Conservation (phyloP, 805 yeast species). For the Metschnikowia drakensbergensis region DNA sequence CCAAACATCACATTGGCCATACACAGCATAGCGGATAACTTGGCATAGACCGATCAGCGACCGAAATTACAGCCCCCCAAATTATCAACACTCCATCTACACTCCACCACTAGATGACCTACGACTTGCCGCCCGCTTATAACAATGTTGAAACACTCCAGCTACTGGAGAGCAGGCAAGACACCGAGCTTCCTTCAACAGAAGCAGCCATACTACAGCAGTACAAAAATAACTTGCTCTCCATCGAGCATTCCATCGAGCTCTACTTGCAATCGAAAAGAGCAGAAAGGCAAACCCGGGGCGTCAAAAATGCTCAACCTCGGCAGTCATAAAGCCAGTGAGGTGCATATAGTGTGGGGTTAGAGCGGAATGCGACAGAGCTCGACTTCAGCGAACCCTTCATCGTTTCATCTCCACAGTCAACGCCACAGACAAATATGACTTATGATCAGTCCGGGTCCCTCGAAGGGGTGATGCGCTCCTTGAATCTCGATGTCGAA, state of each 20-base stretch:
- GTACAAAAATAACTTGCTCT: neutral
- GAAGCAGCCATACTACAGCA: neutral
- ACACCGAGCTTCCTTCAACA: neutral
- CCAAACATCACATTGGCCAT: no score
- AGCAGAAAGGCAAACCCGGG: neutral
- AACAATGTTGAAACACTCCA: neutral
- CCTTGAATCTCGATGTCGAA: constrained; percentile 14
- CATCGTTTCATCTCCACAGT: neutral
- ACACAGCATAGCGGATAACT: no score
- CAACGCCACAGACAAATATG: constrained; percentile 1
- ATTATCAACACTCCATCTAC: no score
- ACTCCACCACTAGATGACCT: no score
- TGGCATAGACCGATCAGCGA: no score
- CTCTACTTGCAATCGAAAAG: neutral
- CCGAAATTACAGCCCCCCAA: no score
- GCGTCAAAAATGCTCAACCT: no score
- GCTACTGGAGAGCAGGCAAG: neutral
- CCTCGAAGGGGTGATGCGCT: constrained; percentile 15
- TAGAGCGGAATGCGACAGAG: neutral
- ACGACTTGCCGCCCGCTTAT: no score
- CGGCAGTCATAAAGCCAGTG: no score
- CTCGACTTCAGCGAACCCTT: neutral
- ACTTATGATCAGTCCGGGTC: constrained; percentile 4
- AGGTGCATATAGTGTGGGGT: neutral
- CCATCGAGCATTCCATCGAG: neutral